These are phyloP conservation scores for Fusarium nodosum DNA, from an alignment of 2,329 filamentous ascomycete species.

Conservation along the genomic window DNA sequence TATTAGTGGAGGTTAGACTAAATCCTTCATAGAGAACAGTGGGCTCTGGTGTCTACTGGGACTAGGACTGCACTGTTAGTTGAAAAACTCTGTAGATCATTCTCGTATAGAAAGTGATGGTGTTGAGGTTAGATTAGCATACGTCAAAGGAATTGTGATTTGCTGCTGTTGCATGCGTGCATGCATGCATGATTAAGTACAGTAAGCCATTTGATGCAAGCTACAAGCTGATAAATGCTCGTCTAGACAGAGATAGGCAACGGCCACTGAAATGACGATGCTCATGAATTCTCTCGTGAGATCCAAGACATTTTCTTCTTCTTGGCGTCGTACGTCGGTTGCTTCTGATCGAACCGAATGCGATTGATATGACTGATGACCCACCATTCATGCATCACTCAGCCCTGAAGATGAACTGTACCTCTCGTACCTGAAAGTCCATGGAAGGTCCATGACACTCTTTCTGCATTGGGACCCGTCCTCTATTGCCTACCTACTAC, in stretches of 20 bases:
- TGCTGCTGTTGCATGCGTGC: neutral
- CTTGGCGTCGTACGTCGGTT: conserved; percentile 31
- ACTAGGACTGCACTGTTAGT: conserved; percentile 1
- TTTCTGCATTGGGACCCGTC: conserved; percentile 19
- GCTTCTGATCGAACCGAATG: conserved; percentile 9
- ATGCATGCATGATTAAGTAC: conserved; percentile 4
- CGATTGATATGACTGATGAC: neutral
- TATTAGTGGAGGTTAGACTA: neutral
- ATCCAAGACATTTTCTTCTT: conserved; percentile 7
- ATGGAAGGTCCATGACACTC: neutral
- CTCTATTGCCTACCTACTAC: neutral
- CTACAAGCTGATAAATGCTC: conserved; percentile 1
- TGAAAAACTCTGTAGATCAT: neutral
- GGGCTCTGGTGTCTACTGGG: neutral
- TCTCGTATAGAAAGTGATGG: conserved; percentile 10
- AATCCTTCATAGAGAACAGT: conserved; percentile 17
- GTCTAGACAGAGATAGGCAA: neutral
- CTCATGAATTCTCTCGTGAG: neutral
- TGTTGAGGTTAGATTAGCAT: conserved; percentile 29
- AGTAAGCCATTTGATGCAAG: conserved; percentile 10
- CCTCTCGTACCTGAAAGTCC: neutral
- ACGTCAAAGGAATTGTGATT: conserved; percentile 18
- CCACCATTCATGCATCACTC: neutral
- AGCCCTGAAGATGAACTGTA: conserved; percentile 10
- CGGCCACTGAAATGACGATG: neutral